Base-by-base conservation (phyloP, 306 rosid genomes). In the Ormosia emarginata region DNA sequence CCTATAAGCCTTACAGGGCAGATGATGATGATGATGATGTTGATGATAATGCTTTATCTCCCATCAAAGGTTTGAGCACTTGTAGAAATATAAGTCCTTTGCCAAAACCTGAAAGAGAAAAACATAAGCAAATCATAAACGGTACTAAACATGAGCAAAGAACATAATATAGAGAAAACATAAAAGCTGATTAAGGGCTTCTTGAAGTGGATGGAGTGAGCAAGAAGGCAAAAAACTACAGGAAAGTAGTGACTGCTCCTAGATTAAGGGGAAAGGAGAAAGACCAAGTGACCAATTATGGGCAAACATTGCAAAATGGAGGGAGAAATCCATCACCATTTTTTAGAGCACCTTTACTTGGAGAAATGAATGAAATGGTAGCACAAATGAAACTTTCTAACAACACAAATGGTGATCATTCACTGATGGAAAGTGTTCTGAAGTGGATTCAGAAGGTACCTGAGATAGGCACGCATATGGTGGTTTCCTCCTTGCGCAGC, bases 311-410 rank as follows among this genome's bases (percentile, higher is more conserved):
- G 78, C 83, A 75, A 12, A 89, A 57, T 68, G 72, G 77, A 6
- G 86, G 71, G 66, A 85, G 79, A 63, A 77, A 85, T 37, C 43
- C 81, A 30, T 69, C 89, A 2, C 66, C 86, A 44, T 68, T 82
- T 43, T 56, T 56, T 49, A 90, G 69, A 56, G 71, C 78, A 8
- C 84, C 84, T 36, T 89, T 88, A 10, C 81, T 84, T 5, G 94
- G 92, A 49, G 93, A 93, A 72, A 84, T 91, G 83, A 93, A 93
- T 44, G 94, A 93, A 75, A 82, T 85, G 85, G 79, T 91, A 67
- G 95, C 91, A 2, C 43, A 82, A 62, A 91, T 85, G 55, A 91
- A 84, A 80, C 81, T 90, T 6, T 34, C 85, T 11, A 64, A 40
- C 14, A 83, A 80, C 34, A 77, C 82, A 4, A 75, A 1, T 24